Evolutionary conservation across 768 basidiomycete species (phyloP).

Genomic region (Russula griseocarnosa): DNA sequence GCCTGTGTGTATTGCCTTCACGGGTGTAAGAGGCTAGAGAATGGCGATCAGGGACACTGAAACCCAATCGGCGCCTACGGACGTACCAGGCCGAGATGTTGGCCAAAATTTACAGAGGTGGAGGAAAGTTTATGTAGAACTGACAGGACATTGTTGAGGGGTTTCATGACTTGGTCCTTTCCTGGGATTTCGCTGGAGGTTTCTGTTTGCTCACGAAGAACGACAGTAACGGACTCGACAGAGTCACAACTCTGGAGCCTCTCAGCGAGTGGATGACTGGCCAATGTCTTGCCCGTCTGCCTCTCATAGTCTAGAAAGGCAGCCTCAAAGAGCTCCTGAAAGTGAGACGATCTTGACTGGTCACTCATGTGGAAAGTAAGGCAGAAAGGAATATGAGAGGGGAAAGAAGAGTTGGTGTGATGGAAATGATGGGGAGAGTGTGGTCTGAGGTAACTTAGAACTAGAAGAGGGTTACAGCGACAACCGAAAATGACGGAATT

Average conservation of each 20-base stretch:
- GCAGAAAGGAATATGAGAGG: no score
- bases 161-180: background rate
- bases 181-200: background rate
- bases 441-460: no score
- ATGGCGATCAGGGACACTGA: background rate
- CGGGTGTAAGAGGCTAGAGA: background rate
- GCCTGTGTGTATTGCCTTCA: background rate
- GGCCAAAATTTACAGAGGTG: background rate
- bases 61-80: background rate
- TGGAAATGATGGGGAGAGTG: no score
- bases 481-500: no score
- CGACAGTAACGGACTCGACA: background rate
- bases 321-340: background rate
- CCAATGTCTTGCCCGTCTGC: background rate
- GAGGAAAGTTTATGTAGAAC: background rate
- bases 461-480: no score
- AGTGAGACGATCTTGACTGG: background rate
- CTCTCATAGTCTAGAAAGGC: background rate
- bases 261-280: background rate
- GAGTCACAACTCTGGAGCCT: background rate
- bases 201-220: background rate
- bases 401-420: background rate
- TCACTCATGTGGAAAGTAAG: background rate
- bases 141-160: background rate
- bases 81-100: background rate